phyloP scores from a whole-genome alignment of 805 yeast species.

The Maudiozyma bulderi region DNA sequence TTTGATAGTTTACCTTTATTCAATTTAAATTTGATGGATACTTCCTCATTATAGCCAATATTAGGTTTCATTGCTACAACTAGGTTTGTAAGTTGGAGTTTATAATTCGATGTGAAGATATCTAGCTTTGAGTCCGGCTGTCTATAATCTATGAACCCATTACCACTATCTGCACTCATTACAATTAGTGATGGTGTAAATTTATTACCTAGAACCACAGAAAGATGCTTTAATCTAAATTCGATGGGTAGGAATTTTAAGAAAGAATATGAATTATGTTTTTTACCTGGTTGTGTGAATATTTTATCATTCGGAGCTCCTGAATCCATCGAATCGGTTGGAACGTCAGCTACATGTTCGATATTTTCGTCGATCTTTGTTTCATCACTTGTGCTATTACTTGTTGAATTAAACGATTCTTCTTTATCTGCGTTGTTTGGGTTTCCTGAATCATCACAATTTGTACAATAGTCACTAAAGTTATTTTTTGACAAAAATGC shows the following conservation, averaged over 20 bases:
- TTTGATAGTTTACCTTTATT: constrained; percentile 14
- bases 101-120: constrained; percentile 38
- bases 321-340: constrained; percentile 1
- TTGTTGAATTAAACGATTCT: not conserved
- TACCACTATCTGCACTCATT: constrained; percentile 44
- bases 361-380: constrained; percentile 6
- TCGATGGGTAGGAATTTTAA: constrained; percentile 51
- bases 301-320: constrained; percentile 13
- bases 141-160: constrained; percentile 49
- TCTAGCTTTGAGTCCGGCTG: constrained; percentile 46
- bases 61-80: constrained; percentile 61
- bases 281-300: constrained; percentile 9
- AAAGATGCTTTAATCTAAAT: constrained; percentile 51
- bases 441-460: constrained; percentile 1
- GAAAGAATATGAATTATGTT: constrained; percentile 5
- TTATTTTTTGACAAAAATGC: constrained; percentile 15
- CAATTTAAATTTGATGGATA: constrained; percentile 14
- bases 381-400: constrained; percentile 5
- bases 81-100: constrained; percentile 41
- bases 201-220: constrained; percentile 71
- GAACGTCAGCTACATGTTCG: not conserved
- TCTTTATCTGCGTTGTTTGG: not conserved
- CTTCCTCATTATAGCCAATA: constrained; percentile 44
- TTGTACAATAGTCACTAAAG: constrained; percentile 9
- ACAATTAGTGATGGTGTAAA: constrained; percentile 67